Percentiles rank a stretch among this genome's conserved stretches.
phyloP scores from a whole-genome alignment of 23 red algal species.

The Rhodosorus marinus region DNA sequence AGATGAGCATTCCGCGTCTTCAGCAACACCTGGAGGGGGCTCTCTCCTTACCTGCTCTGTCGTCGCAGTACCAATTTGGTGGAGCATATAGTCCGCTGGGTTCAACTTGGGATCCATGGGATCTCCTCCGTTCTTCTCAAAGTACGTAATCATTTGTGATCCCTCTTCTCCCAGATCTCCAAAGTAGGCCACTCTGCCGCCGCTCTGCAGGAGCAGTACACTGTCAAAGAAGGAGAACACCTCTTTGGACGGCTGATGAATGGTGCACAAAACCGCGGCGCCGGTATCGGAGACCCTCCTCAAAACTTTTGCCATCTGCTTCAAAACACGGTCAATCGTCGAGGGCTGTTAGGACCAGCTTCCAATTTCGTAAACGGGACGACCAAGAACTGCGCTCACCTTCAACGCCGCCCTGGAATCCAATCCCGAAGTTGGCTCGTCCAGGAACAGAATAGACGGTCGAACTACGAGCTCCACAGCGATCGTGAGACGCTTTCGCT shows the following conservation, averaged over 20 bases:
- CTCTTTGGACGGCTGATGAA: conserved; percentile 37
- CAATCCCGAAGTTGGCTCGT: conserved; percentile 42
- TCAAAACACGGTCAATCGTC: too few species aligned
- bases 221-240: conserved; percentile 24
- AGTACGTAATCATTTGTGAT: conserved; percentile 15
- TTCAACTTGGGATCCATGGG: conserved; percentile 12
- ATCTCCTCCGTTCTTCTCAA: conserved; percentile 22
- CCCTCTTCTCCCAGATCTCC: conserved; percentile 16
- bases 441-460: conserved; percentile 22
- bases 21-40: too few species aligned
- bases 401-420: conserved; percentile 18
- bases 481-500: conserved; percentile 62
- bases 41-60: too few species aligned
- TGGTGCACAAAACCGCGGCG: conserved; percentile 12
- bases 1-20: too few species aligned
- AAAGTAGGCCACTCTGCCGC: conserved; percentile 31
- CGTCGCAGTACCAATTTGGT: conserved; percentile 3
- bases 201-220: conserved; percentile 16
- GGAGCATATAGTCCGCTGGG: conserved; percentile 37
- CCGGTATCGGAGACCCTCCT: conserved; percentile 4
- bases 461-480: conserved; percentile 20
- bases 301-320: conserved; percentile 7
- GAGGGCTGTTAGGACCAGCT: too few species aligned
- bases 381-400: too few species aligned
- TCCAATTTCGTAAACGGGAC: too few species aligned